phyloP scores from a whole-genome alignment of 73 alveolate species.

The Tetrahymena borealis region DNA sequence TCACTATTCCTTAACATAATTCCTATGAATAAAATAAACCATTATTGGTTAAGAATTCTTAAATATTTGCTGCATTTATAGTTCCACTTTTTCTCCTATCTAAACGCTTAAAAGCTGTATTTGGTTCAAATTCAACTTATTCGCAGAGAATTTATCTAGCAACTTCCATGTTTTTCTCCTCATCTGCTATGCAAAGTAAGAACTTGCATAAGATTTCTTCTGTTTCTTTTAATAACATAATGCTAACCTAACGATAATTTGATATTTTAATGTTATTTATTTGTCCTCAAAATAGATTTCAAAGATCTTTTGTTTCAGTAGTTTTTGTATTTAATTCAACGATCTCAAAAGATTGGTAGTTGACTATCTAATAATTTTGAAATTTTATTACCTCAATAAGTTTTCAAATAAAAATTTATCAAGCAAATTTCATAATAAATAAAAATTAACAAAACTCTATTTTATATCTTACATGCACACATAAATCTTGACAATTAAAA shows the following conservation, averaged over 20 bases:
- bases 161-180: not conserved
- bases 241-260: not conserved
- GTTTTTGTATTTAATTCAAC: not conserved
- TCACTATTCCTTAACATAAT: not conserved
- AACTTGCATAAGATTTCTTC: not conserved
- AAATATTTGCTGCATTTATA: not conserved
- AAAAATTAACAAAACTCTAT: no score
- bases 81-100: not conserved
- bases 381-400: not conserved
- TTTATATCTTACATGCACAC: no score
- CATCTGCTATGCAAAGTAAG: not conserved
- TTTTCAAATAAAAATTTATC: not conserved
- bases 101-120: not conserved
- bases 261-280: no score
- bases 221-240: not conserved
- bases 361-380: not conserved
- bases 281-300: not conserved
- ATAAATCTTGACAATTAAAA: no score
- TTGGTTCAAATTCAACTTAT: not conserved
- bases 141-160: not conserved
- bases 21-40: not conserved
- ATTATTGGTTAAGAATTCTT: not conserved
- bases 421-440: no score
- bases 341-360: not conserved
- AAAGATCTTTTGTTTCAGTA: not conserved